phyloP scores from a whole-genome alignment of 768 basidiomycete genomes.

The Trametes cubensis region DNA sequence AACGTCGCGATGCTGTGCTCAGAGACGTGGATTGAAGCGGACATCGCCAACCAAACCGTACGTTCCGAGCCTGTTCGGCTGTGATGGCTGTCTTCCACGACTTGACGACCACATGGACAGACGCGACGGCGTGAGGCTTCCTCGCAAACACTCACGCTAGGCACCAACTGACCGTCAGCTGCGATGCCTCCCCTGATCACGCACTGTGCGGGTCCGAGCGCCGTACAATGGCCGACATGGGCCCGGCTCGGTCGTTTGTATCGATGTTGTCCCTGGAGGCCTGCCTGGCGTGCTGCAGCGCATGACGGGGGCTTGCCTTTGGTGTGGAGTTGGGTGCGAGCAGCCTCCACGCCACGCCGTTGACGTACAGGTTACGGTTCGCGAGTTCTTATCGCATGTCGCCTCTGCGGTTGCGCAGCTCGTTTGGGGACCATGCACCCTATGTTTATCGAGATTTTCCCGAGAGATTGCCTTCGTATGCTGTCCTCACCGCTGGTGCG shows the following conservation, averaged over 20 bases:
- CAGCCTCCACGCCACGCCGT: slow-evolving; percentile 16
- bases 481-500: slow-evolving; percentile 16
- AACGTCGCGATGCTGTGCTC: slow-evolving; percentile 17
- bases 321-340: slow-evolving; percentile 14
- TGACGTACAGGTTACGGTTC: slow-evolving; percentile 18
- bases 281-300: slow-evolving; percentile 15
- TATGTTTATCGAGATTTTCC: slow-evolving; percentile 22
- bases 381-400: slow-evolving; percentile 21
- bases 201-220: slow-evolving; percentile 19
- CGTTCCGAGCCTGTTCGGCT: slow-evolving; percentile 13
- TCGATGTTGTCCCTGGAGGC: slow-evolving; percentile 16
- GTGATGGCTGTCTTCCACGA: neutral
- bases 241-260: slow-evolving; percentile 15
- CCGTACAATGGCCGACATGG: slow-evolving; percentile 22
- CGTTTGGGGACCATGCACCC: neutral
- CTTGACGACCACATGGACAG: slow-evolving; percentile 8
- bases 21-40: slow-evolving; percentile 6
- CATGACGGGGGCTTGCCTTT: slow-evolving; percentile 14
- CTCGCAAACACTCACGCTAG: neutral
- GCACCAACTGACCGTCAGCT: slow-evolving; percentile 10
- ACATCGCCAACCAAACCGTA: slow-evolving; percentile 12
- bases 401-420: slow-evolving; percentile 8
- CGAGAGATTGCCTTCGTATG: slow-evolving; percentile 21
- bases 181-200: slow-evolving; percentile 13
- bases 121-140: slow-evolving; percentile 3